Base-by-base conservation (phyloP, 1,284 basidiomycete species). In the Phenoliferia sp. region DNA sequence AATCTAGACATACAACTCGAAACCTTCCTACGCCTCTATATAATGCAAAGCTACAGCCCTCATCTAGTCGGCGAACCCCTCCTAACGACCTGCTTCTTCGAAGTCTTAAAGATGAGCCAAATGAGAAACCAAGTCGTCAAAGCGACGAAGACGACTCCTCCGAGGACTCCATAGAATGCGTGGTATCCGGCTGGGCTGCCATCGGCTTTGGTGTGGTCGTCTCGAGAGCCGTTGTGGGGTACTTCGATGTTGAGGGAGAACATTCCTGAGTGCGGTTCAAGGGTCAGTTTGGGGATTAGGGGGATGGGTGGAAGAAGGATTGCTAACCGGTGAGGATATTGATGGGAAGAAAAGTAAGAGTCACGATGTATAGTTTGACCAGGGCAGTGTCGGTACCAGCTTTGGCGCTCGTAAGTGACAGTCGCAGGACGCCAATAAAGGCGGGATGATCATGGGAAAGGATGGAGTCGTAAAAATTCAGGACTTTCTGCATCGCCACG, bases 391-490 rank as follows among this genome's bases (percentile, higher is more conserved):
- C 89, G 9, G 84, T 86, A 5, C 84, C 84, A 7, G 83, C 82
- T 76, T 88, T 87, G 2, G 86, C 83, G 48, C 83, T 80, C 17
- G 84, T 83, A 56, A 88, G 85, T 15, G 84, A 84, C 1, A 89
- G 80, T 3, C 86, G 84, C 3, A 96, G 84, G 69, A 92, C 87
- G 7, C 88, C 85, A 17, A 95, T 81, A 78, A 95, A 96, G 0
- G 87, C 87, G 1, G 90, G 90, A 76, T 96, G 92, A 33, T 90
- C 90, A 74, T 95, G 88, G 66, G 88, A 88, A 31, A 98, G 83
- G 79, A 93, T 88, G 48, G 88, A 88, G 77, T 97, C 94, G 79
- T 90, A 92, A 78, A 95, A 89, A n/a, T 83, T 84, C 60, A 98
- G 83, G 3, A 91, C 87, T 73, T 90, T 88, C 74, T 94, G 89